Base-by-base conservation (phyloP, 2,329 filamentous ascomycete species). In the Ceratocystis papillata region DNA sequence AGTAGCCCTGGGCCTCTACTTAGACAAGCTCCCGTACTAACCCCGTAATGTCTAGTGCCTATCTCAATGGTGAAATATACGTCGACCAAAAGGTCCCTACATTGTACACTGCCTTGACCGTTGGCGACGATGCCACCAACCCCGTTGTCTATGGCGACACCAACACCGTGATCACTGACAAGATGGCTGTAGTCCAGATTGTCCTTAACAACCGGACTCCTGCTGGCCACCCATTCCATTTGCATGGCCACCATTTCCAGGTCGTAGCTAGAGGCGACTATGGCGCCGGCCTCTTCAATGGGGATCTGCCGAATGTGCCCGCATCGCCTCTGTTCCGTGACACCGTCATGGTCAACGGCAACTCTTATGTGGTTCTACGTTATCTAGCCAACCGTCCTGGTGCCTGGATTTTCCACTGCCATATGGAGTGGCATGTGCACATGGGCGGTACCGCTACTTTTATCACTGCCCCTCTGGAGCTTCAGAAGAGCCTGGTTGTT, bases 61-160 rank as follows among this genome's bases (percentile, higher is more conserved):
- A 44, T 37, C 37, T 67, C 50, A 65, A 68, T 22, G 41, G 28
- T 12, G 41, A 63, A 57, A 86, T 86, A 5, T 90, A 88, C 72
- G 80, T 87, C n/a, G 68, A 73, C 6, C 87, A 87, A 63, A 82
- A 84, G 71, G 87, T 90, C 0, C 88, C 88, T 0, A 83, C 85
- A 0, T 76, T 92, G 5, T 91, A 89, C 78, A 86, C 85, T 2
- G 87, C 81, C n/a, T 78, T 88, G 2, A 84, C 84, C 0, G 76
- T 81, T 1, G 81, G 81, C 3, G 70, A 73, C 0, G 70, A 75
- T 71, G 79, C 79, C 71, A 75, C 73, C 5, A 72, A 80, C 69
- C 72, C 76, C 0, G 44, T 67, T 2, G 73, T 79, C 5, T 80
- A 80, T 67, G 79, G 79, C 25, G 73, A 72, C 48, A 73, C 80